A percentile compares a stretch with the other conserved stretches of the same genome.
Evolutionary conservation across 257 asterid genomes (phyloP).

Genomic region (Henckelia pumila): DNA sequence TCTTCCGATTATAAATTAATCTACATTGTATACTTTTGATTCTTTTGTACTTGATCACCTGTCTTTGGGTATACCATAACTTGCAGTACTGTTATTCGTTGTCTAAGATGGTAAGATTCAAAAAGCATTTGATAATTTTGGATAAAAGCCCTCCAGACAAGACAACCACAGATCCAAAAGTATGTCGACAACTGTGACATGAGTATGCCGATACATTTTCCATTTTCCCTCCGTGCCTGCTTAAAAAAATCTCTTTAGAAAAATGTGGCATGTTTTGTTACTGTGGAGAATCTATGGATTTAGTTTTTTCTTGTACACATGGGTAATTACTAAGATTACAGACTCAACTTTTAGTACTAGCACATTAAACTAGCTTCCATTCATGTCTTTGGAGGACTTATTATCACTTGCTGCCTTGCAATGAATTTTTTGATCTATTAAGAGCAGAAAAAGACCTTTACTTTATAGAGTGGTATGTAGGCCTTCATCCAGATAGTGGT

Average conservation of each 20-base stretch:
- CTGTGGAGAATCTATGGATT: background rate
- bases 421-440: slow-evolving; percentile 1
- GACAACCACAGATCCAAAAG: slow-evolving; percentile 15
- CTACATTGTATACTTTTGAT: background rate
- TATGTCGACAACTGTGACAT: background rate
- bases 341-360: background rate
- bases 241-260: background rate
- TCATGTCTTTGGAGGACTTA: background rate
- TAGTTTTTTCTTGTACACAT: background rate
- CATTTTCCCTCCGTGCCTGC: background rate
- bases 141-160: slow-evolving; percentile 7
- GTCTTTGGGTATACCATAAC: background rate
- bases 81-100: slow-evolving; percentile 1
- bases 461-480: slow-evolving; percentile 9
- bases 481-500: slow-evolving; percentile 14
- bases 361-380: slow-evolving; percentile 1
- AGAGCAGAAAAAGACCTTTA: background rate
- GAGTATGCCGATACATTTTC: background rate
- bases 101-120: slow-evolving; percentile 13
- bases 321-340: background rate
- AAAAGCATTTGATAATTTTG: background rate
- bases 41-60: background rate
- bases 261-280: slow-evolving; percentile 7
- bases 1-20: background rate
- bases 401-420: slow-evolving; percentile 10